Base-by-base conservation (phyloP, 306 rosid genomes). In the Trifolium subterraneum region DNA sequence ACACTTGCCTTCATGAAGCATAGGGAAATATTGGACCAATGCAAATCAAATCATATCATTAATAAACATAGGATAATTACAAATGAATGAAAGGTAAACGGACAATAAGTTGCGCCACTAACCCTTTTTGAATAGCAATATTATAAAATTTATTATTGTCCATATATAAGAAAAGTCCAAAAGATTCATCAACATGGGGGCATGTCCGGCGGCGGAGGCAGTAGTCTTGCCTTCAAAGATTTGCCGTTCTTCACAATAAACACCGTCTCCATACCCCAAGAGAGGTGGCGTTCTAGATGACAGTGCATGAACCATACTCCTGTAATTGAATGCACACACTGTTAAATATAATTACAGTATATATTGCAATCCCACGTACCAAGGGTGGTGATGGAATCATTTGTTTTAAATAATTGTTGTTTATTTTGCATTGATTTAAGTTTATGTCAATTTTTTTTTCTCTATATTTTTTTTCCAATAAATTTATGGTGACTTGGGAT, bases 281-380 rank as follows among this genome's bases (percentile, higher is more conserved):
- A 1, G 35, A 23, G 63, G 63, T 56, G 63, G 16, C 63, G 63
- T 56, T 56, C 63, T 56, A 56, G 36, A 56, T 56, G 63, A 56
- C 63, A 56, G 63, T 56, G 63, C 36, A 56, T 0, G 63, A 56
- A 56, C 63, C 63, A 56, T 56, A 56, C 63, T 56, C 63, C 63
- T 56, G 36, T 6, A 56, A 56, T 56, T 56, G 63, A 56, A 23
- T 56, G 16, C 12, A 56, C 36, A 56, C 12, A 56, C 36, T 23
- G 15, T 56, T 56, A 55, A 22, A 14, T 22, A 56, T 23, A 22
- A 11, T 23, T 23, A 52, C 1, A 52, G 62, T 12, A 22, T 11
- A 55, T 10, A 54, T 27, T 54, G 62, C 62, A 19, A 56, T 5
- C 7, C 35, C 31, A 56, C 35, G 2, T 10, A 23, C 63, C 1